Percentiles rank a stretch among this genome's conserved stretches.
Evolutionary conservation across 345 rosid species (phyloP).

Genomic region (Cardamine occulta): DNA sequence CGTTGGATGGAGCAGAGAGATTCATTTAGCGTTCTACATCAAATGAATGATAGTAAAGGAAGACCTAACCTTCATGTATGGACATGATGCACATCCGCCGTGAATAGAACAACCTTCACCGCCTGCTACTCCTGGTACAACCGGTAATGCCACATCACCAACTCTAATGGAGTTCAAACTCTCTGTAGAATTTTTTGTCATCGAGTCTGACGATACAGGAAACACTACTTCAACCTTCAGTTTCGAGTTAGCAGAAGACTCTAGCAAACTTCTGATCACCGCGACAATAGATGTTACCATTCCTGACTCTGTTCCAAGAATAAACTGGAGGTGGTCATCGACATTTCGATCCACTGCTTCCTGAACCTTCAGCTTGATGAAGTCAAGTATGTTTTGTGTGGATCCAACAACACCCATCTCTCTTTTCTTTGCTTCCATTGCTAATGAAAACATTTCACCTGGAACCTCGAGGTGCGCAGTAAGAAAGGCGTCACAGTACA

Average conservation of each 20-base stretch:
- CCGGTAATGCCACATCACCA: constrained; percentile 62
- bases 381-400: constrained; percentile 88
- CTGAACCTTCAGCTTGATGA: constrained; percentile 77
- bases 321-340: constrained; percentile 83
- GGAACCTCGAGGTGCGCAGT: constrained; percentile 98
- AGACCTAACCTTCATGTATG: constrained; percentile 86
- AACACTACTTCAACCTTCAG: constrained; percentile 84
- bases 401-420: constrained; percentile 98
- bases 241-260: constrained; percentile 62
- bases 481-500: constrained; percentile 89
- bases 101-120: constrained; percentile 97
- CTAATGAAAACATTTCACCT: constrained; percentile 97
- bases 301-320: constrained; percentile 95
- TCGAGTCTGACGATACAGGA: constrained; percentile 90
- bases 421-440: constrained; percentile 91
- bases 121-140: constrained; percentile 88
- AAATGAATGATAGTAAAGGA: neutral
- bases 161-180: constrained; percentile 45
- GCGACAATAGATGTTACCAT: constrained; percentile 96
- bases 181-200: constrained; percentile 64
- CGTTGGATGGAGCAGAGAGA: neutral
- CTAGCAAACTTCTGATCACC: constrained; percentile 63
- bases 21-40: neutral
- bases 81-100: constrained; percentile 98
- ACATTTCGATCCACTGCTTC: constrained; percentile 82